phyloP scores from a whole-genome alignment of 108 stramenopile genomes.

The Discostella stelligeroides region DNA sequence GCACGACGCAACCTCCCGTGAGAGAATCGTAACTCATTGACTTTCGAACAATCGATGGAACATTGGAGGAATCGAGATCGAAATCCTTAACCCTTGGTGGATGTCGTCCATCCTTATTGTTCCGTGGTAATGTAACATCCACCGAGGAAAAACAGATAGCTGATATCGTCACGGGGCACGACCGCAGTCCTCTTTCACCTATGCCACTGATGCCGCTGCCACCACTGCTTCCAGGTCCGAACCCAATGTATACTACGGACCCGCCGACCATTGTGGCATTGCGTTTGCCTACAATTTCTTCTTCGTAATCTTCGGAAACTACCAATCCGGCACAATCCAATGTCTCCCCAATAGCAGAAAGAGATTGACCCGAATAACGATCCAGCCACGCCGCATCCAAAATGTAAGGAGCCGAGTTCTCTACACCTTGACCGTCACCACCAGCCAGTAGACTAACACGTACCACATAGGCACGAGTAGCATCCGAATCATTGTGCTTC shows the following conservation, averaged over 20 bases:
- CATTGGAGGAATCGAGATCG: slow-evolving; percentile 19
- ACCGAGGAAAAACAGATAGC: slow-evolving; percentile 19
- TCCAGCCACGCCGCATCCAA: slow-evolving; percentile 39
- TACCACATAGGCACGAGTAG: slow-evolving; percentile 19
- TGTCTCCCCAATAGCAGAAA: slow-evolving; percentile 1
- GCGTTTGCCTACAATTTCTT: background rate
- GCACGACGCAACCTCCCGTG: slow-evolving; percentile 38
- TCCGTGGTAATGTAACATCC: background rate
- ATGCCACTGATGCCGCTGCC: background rate
- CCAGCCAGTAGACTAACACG: slow-evolving; percentile 14
- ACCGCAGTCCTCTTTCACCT: background rate
- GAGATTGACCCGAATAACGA: slow-evolving; percentile 24
- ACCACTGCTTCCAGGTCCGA: slow-evolving; percentile 16
- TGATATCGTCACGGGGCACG: slow-evolving; percentile 32
- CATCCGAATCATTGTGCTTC: background rate
- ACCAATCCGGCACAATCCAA: slow-evolving; percentile 29
- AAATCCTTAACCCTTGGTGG: slow-evolving; percentile 27
- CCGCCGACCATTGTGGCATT: background rate
- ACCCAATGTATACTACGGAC: slow-evolving; percentile 11
- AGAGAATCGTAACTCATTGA: slow-evolving; percentile 32
- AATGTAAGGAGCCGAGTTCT: slow-evolving; percentile 1
- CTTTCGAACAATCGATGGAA: slow-evolving; percentile 21
- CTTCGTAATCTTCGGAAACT: slow-evolving; percentile 13
- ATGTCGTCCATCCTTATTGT: background rate
- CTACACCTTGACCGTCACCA: background rate